Conservation (phyloP, 2,329 filamentous ascomycete genomes). For the Xylaria sp. region DNA sequence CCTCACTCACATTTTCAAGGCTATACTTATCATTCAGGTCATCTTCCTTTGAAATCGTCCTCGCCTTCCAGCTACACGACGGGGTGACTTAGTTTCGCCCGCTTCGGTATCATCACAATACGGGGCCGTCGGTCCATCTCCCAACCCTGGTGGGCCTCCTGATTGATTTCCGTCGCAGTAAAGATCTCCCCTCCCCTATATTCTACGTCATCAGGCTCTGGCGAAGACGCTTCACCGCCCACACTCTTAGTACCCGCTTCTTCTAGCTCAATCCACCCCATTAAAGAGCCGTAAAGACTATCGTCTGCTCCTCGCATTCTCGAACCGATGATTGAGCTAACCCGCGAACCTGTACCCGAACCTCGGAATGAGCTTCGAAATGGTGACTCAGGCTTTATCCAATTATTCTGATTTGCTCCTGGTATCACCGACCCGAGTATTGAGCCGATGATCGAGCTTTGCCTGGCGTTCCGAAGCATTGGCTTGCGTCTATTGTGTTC, state of each 20-base stretch:
- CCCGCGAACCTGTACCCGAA: conserved; percentile 6
- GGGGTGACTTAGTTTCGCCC: conserved; percentile 11
- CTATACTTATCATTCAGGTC: background rate
- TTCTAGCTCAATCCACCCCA: conserved; percentile 30
- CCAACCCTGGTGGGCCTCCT: conserved; percentile 1
- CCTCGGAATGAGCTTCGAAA: conserved; percentile 4
- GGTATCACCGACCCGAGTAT: background rate
- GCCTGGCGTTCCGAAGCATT: background rate
- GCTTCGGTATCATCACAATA: conserved; percentile 34
- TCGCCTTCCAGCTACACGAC: background rate
- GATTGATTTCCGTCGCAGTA: conserved; percentile 31
- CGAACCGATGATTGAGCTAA: conserved; percentile 9
- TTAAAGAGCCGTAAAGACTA: background rate
- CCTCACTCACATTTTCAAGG: conserved; percentile 20
- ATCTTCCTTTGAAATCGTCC: background rate
- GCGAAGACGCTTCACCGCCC: background rate
- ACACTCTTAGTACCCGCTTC: background rate
- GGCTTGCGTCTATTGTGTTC: background rate
- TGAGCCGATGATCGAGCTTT: background rate
- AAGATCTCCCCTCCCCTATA: conserved; percentile 15
- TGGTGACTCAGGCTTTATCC: background rate
- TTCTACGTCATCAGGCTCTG: conserved; percentile 11
- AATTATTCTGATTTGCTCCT: conserved; percentile 4
- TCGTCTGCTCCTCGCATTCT: background rate
- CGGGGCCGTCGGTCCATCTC: conserved; percentile 22